Conservation (phyloP, 192 early-diverging fungal species). For the Coemansia sp. region DNA sequence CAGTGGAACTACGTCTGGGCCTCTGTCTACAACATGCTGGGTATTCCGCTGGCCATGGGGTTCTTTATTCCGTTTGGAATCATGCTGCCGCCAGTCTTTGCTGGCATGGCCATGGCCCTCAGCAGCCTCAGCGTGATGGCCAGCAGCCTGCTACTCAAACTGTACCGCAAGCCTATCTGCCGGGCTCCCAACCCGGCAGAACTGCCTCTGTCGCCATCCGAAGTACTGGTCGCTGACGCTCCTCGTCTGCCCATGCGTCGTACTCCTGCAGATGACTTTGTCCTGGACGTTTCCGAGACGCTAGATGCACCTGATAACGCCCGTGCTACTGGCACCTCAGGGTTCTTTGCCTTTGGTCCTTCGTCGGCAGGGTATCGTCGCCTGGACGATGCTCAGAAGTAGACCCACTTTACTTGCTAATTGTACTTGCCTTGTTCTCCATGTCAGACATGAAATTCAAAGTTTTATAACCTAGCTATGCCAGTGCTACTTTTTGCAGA, state of each 20-base stretch:
- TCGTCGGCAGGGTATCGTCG: conserved; percentile 6
- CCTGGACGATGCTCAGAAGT: conserved; percentile 10
- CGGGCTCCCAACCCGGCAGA: conserved; percentile 12
- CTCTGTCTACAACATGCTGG: conserved; percentile 80
- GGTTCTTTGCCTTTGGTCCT: conserved; percentile 14
- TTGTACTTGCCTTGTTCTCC: too few species aligned
- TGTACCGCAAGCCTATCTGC: conserved; percentile 51
- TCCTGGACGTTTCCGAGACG: conserved; percentile 23
- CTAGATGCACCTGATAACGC: conserved; percentile 5
- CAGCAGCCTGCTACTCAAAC: conserved; percentile 79
- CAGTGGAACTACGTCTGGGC: conserved; percentile 87
- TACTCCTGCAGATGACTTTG: background rate
- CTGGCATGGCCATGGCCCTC: conserved; percentile 91
- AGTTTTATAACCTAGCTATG: too few species aligned
- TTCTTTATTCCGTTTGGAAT: conserved; percentile 78
- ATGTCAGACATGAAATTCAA: too few species aligned
- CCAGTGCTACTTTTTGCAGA: too few species aligned
- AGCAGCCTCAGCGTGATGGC: conserved; percentile 88
- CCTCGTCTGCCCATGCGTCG: conserved; percentile 9
- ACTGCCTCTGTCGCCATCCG: conserved; percentile 12
- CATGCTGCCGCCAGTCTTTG: conserved; percentile 83
- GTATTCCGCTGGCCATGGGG: conserved; percentile 93
- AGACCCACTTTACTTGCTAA: too few species aligned
- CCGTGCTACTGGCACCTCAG: background rate
- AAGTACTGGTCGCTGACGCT: conserved; percentile 25